Evolutionary conservation across 2,329 filamentous ascomycete genomes (phyloP).

Genomic region (Knoxdaviesia capensis): DNA sequence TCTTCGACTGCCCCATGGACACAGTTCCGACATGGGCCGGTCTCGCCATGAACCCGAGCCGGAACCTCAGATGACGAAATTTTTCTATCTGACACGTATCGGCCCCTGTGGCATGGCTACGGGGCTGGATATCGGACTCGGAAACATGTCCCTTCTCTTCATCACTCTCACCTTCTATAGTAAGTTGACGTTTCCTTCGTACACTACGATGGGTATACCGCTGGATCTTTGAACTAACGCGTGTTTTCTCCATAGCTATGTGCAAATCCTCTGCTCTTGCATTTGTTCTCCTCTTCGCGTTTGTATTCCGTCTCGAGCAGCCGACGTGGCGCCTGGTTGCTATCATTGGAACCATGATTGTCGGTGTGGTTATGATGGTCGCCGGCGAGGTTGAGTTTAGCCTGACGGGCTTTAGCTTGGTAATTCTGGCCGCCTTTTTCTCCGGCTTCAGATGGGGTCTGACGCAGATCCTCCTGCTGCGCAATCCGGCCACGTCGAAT

Average conservation of each 20-base stretch:
- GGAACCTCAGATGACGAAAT: constrained; percentile 55
- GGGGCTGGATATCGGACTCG: constrained; percentile 84
- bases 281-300: constrained; percentile 89
- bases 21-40: constrained; percentile 26
- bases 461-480: constrained; percentile 87
- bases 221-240: constrained; percentile 7
- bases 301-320: constrained; percentile 76
- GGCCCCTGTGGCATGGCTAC: constrained; percentile 84
- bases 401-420: constrained; percentile 67
- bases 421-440: constrained; percentile 87
- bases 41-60: constrained; percentile 33
- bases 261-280: constrained; percentile 94
- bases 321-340: constrained; percentile 69
- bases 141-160: constrained; percentile 89
- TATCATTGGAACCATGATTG: constrained; percentile 82
- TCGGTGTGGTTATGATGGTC: constrained; percentile 95
- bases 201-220: neutral
- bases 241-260: constrained; percentile 41
- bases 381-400: constrained; percentile 86
- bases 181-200: constrained; percentile 17
- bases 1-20: constrained; percentile 44
- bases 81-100: constrained; percentile 84
- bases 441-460: constrained; percentile 95
- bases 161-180: constrained; percentile 95
- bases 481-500: constrained; percentile 87